phyloP scores from a whole-genome alignment of 2,329 filamentous ascomycete species.

The Dothiorella sarmentorum region DNA sequence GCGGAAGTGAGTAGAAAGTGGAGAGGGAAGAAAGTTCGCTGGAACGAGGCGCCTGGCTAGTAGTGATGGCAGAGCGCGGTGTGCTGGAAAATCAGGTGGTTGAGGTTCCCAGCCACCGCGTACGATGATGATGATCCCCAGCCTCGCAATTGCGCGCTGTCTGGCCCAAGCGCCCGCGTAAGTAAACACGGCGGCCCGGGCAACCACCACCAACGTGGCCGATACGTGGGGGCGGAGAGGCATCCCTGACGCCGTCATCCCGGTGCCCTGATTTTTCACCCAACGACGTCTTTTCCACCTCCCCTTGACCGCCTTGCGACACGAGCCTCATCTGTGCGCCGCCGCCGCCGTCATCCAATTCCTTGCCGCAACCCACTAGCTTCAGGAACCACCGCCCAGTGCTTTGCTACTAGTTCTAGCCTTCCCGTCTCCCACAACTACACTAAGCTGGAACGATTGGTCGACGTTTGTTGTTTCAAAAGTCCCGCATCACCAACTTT shows the following conservation, averaged over 20 bases:
- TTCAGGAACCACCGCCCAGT: too few relatives aligned
- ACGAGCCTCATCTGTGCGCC: neutral
- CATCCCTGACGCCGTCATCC: neutral
- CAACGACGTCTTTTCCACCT: neutral
- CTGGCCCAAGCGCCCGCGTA: neutral
- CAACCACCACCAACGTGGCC: neutral
- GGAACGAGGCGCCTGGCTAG: neutral
- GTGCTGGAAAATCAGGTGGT: constrained; percentile 16
- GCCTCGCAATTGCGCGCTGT: neutral
- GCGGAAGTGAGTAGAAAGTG: constrained; percentile 11
- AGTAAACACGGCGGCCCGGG: constrained; percentile 15
- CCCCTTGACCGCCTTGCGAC: neutral
- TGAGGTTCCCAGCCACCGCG: constrained; percentile 12
- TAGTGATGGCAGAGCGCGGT: constrained; percentile 11
- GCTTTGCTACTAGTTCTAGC: too few relatives aligned
- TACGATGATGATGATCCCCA: neutral
- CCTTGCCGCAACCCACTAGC: neutral
- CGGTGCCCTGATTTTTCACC: neutral
- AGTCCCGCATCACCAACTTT: too few relatives aligned
- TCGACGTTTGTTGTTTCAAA: too few relatives aligned
- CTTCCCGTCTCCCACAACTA: too few relatives aligned
- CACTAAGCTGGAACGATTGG: too few relatives aligned
- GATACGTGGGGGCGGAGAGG: constrained; percentile 4
- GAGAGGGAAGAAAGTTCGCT: constrained; percentile 8
- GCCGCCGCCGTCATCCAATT: neutral